Evolutionary conservation across 768 basidiomycete genomes (phyloP).

Genomic region (Exidia glandulosa): DNA sequence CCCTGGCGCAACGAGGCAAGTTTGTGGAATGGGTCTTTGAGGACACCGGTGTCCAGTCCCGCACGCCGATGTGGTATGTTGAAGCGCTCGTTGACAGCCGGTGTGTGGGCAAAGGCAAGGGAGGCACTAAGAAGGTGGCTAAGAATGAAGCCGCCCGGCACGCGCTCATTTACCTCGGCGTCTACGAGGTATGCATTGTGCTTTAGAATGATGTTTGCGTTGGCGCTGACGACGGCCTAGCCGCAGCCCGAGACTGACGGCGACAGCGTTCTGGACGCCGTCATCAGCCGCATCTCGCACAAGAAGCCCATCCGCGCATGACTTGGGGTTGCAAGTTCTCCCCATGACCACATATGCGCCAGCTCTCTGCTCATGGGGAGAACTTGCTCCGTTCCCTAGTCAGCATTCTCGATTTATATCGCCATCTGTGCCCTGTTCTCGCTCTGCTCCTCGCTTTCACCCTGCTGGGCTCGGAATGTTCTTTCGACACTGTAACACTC

Average conservation of each 20-base stretch:
- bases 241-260: neutral
- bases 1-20: conserved; percentile 45
- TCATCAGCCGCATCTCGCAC: neutral
- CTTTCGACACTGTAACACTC: no score
- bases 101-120: conserved; percentile 49
- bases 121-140: conserved; percentile 69
- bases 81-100: conserved; percentile 52
- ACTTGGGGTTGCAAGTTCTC: neutral
- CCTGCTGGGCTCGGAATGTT: neutral
- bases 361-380: neutral
- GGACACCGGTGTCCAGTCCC: conserved; percentile 33
- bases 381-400: neutral
- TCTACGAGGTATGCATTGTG: conserved; percentile 35
- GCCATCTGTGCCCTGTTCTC: neutral
- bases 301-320: neutral
- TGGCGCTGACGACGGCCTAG: neutral
- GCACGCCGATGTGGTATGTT: conserved; percentile 67
- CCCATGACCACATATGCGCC: neutral
- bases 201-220: neutral
- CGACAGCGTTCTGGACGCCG: neutral
- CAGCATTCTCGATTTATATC: neutral
- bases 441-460: no score
- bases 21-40: conserved; percentile 64
- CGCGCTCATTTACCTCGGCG: conserved; percentile 49
- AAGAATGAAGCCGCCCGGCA: conserved; percentile 74